phyloP scores from a whole-genome alignment of 768 basidiomycete genomes.

The Stropharia rugosoannulata region DNA sequence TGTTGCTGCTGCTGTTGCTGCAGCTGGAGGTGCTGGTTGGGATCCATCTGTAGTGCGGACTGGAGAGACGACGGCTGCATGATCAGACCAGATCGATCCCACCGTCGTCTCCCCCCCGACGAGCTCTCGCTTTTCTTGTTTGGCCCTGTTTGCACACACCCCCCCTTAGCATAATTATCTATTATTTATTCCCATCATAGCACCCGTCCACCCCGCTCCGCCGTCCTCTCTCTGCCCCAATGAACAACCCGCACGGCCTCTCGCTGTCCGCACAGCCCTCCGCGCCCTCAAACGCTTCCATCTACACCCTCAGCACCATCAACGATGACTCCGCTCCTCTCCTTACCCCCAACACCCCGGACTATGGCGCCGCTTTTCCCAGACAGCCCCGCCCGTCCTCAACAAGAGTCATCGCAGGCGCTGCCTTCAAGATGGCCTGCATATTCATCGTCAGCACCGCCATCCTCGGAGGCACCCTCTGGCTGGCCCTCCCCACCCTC shows the following conservation, averaged over 20 bases:
- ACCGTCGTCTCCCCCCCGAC: slow-evolving; percentile 32
- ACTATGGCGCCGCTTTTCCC: slow-evolving; percentile 54
- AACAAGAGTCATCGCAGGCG: slow-evolving; percentile 67
- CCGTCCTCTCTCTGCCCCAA: slow-evolving; percentile 6
- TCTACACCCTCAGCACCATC: slow-evolving; percentile 69
- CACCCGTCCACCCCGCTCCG: background rate
- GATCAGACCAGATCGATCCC: slow-evolving; percentile 33
- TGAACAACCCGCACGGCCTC: slow-evolving; percentile 14
- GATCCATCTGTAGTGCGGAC: slow-evolving; percentile 70
- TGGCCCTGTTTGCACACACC: slow-evolving; percentile 28
- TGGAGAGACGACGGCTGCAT: slow-evolving; percentile 52
- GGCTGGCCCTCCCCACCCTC: slow-evolving; percentile 75
- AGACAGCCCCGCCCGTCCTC: slow-evolving; percentile 42
- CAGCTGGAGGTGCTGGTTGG: slow-evolving; percentile 48
- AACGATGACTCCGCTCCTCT: slow-evolving; percentile 39
- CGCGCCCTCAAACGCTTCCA: slow-evolving; percentile 27
- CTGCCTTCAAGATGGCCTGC: slow-evolving; percentile 79
- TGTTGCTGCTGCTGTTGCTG: slow-evolving; percentile 38
- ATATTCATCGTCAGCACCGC: slow-evolving; percentile 72
- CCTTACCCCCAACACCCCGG: slow-evolving; percentile 39
- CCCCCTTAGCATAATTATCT: slow-evolving; percentile 25
- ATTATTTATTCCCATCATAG: slow-evolving; percentile 5
- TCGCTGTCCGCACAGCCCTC: slow-evolving; percentile 2
- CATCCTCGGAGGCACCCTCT: slow-evolving; percentile 76
- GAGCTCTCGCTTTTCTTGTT: slow-evolving; percentile 18